Evolutionary conservation across 306 rosid species (phyloP), one percentile per base, ranked within the genome.

Genomic region (Inga leiocalycina): DNA sequence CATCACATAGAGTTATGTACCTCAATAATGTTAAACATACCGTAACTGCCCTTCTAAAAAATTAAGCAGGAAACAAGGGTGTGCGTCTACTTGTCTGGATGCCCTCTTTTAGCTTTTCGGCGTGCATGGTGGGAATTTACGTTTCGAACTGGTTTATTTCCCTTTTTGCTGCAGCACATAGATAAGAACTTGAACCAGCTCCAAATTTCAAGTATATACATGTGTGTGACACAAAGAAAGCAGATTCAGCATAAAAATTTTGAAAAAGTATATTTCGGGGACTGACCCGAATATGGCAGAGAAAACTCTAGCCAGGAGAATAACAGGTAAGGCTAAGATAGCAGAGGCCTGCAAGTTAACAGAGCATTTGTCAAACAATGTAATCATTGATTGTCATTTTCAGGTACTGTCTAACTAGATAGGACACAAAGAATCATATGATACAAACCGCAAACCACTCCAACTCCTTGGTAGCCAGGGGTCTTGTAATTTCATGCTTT

Each of bases 361-460:
- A 72, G 34, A 48, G 46, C 46, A 65, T 45, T 83, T 81, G 88
- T 82, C 80, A 88, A 67, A 59, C 59, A 71, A 67, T 52, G 22
- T 37, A 57, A 37, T 52, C 83, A 17, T 48, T 48, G 43, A 71
- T 61, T 44, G 59, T 5, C 30, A 34, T 79, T 64, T 59, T 35
- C 37, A 65, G 59, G 43, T 39, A 39, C 8, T 3, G 54, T 75
- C 43, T 35, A 48, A 80, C 37, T 14, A 48, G 39, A 54, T 17
- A 79, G 37, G 57, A 54, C 32, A 54, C 32, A 43, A 30, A 82
- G 43, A 84, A 80, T 49, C 82, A 49, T 73, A 54, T 19, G 24
- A 86, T 67, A 72, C 95, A 71, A 89, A 97, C 99, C 90, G 86
- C 98, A 92, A 97, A 97, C 99, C 97, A 94, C 84, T 86, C 99